Evolutionary conservation across 768 basidiomycete genomes (phyloP).

Genomic region (Tulasnella sp.): DNA sequence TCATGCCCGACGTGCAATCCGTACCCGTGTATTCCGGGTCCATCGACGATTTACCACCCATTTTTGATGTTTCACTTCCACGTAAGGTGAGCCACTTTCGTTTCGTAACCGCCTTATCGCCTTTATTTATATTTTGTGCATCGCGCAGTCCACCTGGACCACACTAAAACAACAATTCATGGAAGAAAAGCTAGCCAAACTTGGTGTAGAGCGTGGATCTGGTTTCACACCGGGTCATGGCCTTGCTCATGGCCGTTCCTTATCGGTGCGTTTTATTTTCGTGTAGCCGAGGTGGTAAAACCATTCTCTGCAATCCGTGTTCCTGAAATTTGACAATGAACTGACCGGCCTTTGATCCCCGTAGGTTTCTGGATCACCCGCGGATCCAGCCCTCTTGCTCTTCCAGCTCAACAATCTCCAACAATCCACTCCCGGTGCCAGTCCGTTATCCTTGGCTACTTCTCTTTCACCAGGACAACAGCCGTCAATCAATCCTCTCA

Average conservation of each 20-base stretch:
- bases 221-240: conserved; percentile 38
- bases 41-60: conserved; percentile 44
- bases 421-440: conserved; percentile 30
- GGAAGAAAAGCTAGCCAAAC: conserved; percentile 65
- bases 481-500: conserved; percentile 37
- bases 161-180: conserved; percentile 56
- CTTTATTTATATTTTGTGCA: conserved; percentile 24
- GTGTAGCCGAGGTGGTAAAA: neutral
- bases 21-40: conserved; percentile 33
- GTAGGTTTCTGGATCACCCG: conserved; percentile 84
- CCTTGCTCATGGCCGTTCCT: conserved; percentile 57
- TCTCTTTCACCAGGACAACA: conserved; percentile 50
- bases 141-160: conserved; percentile 63
- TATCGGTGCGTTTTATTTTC: conserved; percentile 46
- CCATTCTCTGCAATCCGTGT: too few species aligned
- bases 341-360: neutral
- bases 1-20: conserved; percentile 30
- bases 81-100: conserved; percentile 43
- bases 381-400: conserved; percentile 66
- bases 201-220: conserved; percentile 61
- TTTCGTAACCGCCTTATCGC: conserved; percentile 10
- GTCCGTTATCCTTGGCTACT: conserved; percentile 40
- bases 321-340: too few species aligned
- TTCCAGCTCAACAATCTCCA: conserved; percentile 79
- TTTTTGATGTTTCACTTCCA: conserved; percentile 71